Conservation (phyloP, 1,284 basidiomycete genomes). For the Chiua sp. region DNA sequence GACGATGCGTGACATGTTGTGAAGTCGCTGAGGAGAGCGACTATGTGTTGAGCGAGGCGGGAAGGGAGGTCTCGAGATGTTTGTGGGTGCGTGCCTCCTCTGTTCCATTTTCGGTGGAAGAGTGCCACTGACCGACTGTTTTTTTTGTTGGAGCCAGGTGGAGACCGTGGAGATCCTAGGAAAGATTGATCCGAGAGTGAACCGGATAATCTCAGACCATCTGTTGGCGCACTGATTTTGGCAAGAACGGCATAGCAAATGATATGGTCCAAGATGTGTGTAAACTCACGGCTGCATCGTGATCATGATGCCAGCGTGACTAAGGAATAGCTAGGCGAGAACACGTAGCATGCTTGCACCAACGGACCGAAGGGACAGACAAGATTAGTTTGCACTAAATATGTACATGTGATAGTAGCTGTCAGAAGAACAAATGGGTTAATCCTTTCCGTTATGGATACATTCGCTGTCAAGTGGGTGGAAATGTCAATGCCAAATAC, state of each 20-base stretch:
- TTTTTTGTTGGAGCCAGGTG: slow-evolving; percentile 11
- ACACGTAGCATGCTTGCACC: background rate
- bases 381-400: slow-evolving; percentile 6
- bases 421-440: slow-evolving; percentile 1
- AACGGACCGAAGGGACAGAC: background rate
- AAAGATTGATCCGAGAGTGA: slow-evolving; percentile 35
- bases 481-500: slow-evolving; percentile 5
- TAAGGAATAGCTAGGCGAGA: background rate
- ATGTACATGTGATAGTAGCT: slow-evolving; percentile 2
- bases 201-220: slow-evolving; percentile 29
- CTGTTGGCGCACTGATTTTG: slow-evolving; percentile 18
- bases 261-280: background rate
- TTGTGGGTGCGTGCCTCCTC: slow-evolving; percentile 31
- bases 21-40: slow-evolving; percentile 32
- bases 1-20: slow-evolving; percentile 32
- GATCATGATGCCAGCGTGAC: background rate
- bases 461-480: slow-evolving; percentile 18
- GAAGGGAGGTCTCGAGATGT: slow-evolving; percentile 30
- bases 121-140: slow-evolving; percentile 5
- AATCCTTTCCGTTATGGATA: slow-evolving; percentile 29
- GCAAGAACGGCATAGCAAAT: background rate
- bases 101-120: background rate
- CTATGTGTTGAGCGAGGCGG: slow-evolving; percentile 33
- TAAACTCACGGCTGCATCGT: background rate
- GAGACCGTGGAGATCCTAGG: slow-evolving; percentile 31